Base-by-base conservation (phyloP, 768 basidiomycete species). In the Serendipita vermifera region DNA sequence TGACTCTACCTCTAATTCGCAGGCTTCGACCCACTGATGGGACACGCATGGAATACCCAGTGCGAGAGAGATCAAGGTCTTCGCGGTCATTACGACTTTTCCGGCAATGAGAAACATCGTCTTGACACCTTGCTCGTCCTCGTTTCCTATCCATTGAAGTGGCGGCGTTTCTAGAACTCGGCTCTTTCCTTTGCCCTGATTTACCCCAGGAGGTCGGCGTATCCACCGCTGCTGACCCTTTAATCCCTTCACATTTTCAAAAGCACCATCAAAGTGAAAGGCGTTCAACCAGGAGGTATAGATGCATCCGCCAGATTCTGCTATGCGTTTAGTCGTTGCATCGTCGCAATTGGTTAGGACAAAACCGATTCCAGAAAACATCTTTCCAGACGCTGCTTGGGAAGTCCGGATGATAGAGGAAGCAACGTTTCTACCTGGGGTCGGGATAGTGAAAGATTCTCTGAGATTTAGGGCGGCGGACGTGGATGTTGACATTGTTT, bases 61-160 rank as follows among this genome's bases (percentile, higher is more conserved):
- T 29, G 46, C 46, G 27, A 51, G 46, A 22, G 46, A 20, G 7
- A 51, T 51, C 15, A 51, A 29, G 29, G 24, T 22, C 22, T 51
- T 51, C 15, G 46, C 20, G n/a, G 46, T 51, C 22, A 29, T 51
- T 15, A 29, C 46, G 46, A 20, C 17, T 29, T 51, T 51, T n/a
- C 46, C 46, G n/a, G 46, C 46, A 7, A 51, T 29, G 9, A 51
- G 22, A 29, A 51, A 51, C 20, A 51, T 51, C 9, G 46, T 51
- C 22, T 29, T 20, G 17, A 51, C 46, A 20, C 5, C 31, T 29
- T 15, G n/a, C n/a, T 51, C 46, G 27, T 26, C n/a, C 17, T 51
- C 46, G 46, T 29, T 29, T 22, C 46, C 46, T 9, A 51, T 51
- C 46, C 46, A 51, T 29, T 20, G 17, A n/a, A 51, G 22, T 20